Evolutionary conservation across 1,284 basidiomycete species (phyloP), one percentile per base, ranked within the genome.

Genomic region (Anthracocystis walkeri): DNA sequence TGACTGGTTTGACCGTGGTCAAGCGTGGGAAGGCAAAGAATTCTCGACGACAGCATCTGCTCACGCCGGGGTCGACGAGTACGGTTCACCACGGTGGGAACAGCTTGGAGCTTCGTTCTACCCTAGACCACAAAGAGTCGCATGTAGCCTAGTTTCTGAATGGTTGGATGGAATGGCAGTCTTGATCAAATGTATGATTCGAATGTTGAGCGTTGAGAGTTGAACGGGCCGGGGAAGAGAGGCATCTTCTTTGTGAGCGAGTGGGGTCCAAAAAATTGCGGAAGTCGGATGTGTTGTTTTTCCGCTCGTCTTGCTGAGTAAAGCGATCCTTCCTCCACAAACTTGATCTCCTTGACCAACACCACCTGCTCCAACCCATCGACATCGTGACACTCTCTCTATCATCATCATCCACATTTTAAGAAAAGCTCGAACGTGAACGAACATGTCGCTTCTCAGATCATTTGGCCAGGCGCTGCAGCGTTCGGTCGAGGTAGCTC

Each of bases 401-500:
- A 31, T n/a, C 18, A 20, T 8, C 48, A 31, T 49, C 46, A 18
- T 7, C 3, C 27, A 10, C 27, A 14, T 11, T 8, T 8, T 6
- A 31, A 16, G 8, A 46, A 18, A 51, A 25, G 7, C 8, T 38
- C 27, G 48, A 50, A 21, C 23, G 6, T 16, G 16, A 27, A 29
- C 35, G 1, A 35, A 3, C 29, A 83, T 83, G 82, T 77, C 81
- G 50, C 66, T 68, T 21, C 59, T 62, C 35, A 61, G 51, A 31
- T 65, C 77, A 0, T 74, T 82, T 25, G 65, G 72, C 4, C 65
- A 77, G 41, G 83, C 83, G 63, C 64, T 83, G 7, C 60, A 63
- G 56, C 78, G 82, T 64, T 79, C 78, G 5, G 52, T 84, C 38
- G 75, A 79, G 35, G 75, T 78, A 1, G 68, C 77, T 42, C 69